These are phyloP conservation scores for Phylloboletellus chloephorus DNA, from an alignment of 1,284 basidiomycete genomes.

Conservation along the genomic window DNA sequence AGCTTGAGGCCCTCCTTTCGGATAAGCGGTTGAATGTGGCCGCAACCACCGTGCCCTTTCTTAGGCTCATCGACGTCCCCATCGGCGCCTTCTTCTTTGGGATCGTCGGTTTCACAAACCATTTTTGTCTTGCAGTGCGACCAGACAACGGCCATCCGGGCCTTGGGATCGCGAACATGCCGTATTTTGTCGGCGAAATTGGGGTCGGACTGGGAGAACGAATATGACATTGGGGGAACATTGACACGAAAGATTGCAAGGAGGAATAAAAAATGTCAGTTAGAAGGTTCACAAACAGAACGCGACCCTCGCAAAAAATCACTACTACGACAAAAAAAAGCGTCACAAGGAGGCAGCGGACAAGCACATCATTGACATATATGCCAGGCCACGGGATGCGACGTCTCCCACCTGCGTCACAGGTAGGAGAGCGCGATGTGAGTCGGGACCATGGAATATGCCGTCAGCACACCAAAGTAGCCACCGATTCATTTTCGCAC, in stretches of 20 bases:
- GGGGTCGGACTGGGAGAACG: slow-evolving; percentile 65
- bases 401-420: slow-evolving; percentile 53
- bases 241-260: slow-evolving; percentile 26
- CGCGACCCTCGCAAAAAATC: slow-evolving; percentile 21
- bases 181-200: slow-evolving; percentile 79
- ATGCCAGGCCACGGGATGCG: slow-evolving; percentile 50
- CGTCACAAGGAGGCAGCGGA: slow-evolving; percentile 51
- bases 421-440: slow-evolving; percentile 39
- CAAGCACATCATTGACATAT: slow-evolving; percentile 44
- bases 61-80: slow-evolving; percentile 69
- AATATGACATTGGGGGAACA: slow-evolving; percentile 24
- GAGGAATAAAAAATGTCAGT: slow-evolving; percentile 54
- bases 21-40: slow-evolving; percentile 86
- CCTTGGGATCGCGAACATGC: slow-evolving; percentile 83
- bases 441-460: slow-evolving; percentile 36
- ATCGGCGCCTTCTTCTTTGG: slow-evolving; percentile 78
- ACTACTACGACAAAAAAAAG: slow-evolving; percentile 33
- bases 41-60: slow-evolving; percentile 94
- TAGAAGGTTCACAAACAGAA: slow-evolving; percentile 40
- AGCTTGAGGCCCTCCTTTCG: slow-evolving; percentile 95
- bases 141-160: slow-evolving; percentile 86
- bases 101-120: slow-evolving; percentile 81
- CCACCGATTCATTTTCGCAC: slow-evolving; percentile 57
- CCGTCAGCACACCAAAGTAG: slow-evolving; percentile 30
- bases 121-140: slow-evolving; percentile 80